phyloP scores from a whole-genome alignment of 495 filamentous ascomycete species.

The Talaromyces wortmannii region DNA sequence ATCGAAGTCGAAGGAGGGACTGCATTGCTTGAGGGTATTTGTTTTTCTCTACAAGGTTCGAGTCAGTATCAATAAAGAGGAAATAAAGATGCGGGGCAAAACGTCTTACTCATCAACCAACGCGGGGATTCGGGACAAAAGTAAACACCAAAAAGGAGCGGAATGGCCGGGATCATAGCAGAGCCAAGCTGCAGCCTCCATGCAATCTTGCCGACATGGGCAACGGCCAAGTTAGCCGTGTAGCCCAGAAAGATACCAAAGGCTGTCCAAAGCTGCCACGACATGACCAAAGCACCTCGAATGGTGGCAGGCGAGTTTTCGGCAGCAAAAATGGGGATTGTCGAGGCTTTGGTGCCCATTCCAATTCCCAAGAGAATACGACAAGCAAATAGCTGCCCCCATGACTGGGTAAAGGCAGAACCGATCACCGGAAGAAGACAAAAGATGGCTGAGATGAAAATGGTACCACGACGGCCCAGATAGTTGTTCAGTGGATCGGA shows the following conservation, averaged over 20 bases:
- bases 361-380: constrained; percentile 57
- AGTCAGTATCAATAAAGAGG: too few relatives aligned
- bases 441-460: constrained; percentile 55
- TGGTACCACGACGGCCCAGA: constrained; percentile 51
- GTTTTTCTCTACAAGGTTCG: not conserved
- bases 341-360: constrained; percentile 59
- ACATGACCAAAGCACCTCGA: constrained; percentile 58
- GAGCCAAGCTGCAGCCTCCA: constrained; percentile 62
- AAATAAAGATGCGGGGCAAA: too few relatives aligned
- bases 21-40: constrained; percentile 47
- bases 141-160: constrained; percentile 53
- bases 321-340: constrained; percentile 56
- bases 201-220: constrained; percentile 43
- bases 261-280: constrained; percentile 52
- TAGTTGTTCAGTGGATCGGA: constrained; percentile 51
- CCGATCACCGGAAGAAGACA: constrained; percentile 53
- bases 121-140: constrained; percentile 66
- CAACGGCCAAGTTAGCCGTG: constrained; percentile 53
- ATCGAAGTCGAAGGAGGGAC: constrained; percentile 56
- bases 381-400: constrained; percentile 50
- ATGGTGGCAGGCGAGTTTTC: constrained; percentile 55
- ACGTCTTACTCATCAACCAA: constrained; percentile 61
- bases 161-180: constrained; percentile 65
- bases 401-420: constrained; percentile 46
- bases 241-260: constrained; percentile 59